Evolutionary conservation across 108 stramenopile genomes (phyloP), one percentile per base, ranked within the genome.

Genomic region (Fistulifera solaris): DNA sequence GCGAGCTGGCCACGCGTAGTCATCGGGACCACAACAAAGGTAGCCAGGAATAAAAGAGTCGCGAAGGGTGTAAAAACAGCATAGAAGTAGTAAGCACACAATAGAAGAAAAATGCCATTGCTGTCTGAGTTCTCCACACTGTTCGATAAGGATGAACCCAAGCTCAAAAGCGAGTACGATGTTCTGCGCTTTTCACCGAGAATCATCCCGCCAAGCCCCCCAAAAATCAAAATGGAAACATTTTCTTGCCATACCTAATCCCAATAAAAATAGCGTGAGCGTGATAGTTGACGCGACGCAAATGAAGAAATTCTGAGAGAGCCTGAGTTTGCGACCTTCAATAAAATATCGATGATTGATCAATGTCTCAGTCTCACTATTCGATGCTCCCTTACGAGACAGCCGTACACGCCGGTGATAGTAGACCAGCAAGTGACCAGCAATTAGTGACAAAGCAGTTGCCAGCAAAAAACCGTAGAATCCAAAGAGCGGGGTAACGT

Each of bases 381-480:
- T 19, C 40, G 42, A 19, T 1, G 18, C 25, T 4, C 2, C 5
- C 1, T 21, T 54, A 1, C 3, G 12, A 31, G 14, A 28, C 11
- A 59, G 38, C 15, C 17, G 17, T 10, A 27, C 16, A 16, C 22
- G 43, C 1, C 95, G 79, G 62, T 96, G 95, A 42, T 68, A 79
- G 48, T 73, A 87, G 28, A 94, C 58, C 47, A 88, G 65, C 8
- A 59, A 74, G 51, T 94, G 91, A 14, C 93, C 91, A 19, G 83
- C 51, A 23, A 83, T 46, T 1, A 96, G 68, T 8, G 89, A 91
- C 15, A 83, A 38, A 14, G 78, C 87, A 2, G 95, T 92, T 10
- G 93, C 93, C 19, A 86, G 40, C 15, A 96, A 62, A 58, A 94
- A 96, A 10, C 78, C 71, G 59, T 89, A 94, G 56, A 94, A 93